phyloP scores from a whole-genome alignment of 257 asterid genomes.

The Fraxinus quadrangulata region DNA sequence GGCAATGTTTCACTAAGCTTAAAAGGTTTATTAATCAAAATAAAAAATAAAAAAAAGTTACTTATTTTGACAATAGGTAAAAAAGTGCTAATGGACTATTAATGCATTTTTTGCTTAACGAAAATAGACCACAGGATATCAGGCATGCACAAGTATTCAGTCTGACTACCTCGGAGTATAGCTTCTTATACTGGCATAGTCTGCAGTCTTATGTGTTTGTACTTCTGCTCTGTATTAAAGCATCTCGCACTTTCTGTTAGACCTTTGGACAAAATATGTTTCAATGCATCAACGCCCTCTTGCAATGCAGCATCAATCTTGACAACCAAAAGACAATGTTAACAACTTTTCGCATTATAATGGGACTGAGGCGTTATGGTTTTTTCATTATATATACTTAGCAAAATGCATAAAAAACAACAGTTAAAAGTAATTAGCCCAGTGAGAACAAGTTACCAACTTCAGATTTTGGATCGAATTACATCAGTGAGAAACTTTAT shows the following conservation, averaged over 20 bases:
- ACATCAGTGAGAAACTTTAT: not conserved
- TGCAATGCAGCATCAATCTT: conserved; percentile 77
- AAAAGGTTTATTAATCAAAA: not conserved
- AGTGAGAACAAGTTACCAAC: not conserved
- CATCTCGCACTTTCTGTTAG: conserved; percentile 65
- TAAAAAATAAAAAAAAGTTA: not conserved
- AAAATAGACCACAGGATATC: not conserved
- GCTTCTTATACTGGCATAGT: conserved; percentile 59
- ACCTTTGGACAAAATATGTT: conserved; percentile 67
- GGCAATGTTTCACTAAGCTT: not conserved
- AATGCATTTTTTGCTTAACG: not conserved
- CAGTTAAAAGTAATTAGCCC: not conserved
- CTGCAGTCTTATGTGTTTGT: conserved; percentile 78
- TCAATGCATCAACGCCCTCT: conserved; percentile 75
- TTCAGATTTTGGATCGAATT: not conserved
- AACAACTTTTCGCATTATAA: conserved; percentile 2
- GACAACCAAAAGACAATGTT: conserved; percentile 25
- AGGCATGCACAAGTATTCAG: not conserved
- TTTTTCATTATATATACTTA: not conserved
- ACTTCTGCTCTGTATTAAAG: conserved; percentile 80
- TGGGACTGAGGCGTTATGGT: not conserved
- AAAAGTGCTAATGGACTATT: not conserved
- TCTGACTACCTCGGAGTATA: conserved; percentile 23
- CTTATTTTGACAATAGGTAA: not conserved
- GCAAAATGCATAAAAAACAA: not conserved